Percentiles rank a stretch among this genome's conserved stretches.
Evolutionary conservation across 768 basidiomycete species (phyloP).

Genomic region (Tephrocybe sp.): DNA sequence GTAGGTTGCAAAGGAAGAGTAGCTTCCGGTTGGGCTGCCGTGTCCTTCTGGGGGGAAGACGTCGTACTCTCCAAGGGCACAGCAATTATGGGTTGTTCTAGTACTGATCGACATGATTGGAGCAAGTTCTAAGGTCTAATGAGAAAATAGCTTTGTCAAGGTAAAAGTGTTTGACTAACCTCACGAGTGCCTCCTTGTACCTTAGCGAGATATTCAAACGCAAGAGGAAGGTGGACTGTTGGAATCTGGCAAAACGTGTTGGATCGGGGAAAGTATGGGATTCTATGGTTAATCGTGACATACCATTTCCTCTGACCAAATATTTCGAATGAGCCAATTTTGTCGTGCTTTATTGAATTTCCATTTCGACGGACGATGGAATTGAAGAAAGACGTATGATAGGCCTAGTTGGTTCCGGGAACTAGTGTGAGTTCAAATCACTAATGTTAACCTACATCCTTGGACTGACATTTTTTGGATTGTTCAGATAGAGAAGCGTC

Average conservation of each 20-base stretch:
- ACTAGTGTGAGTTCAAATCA: not conserved
- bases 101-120: slow-evolving; percentile 10
- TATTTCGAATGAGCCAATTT: slow-evolving; percentile 69
- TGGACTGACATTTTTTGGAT: slow-evolving; percentile 38
- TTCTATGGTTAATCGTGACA: no score
- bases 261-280: not conserved
- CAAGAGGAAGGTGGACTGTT: slow-evolving; percentile 44
- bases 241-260: slow-evolving; percentile 40
- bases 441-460: not conserved
- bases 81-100: slow-evolving; percentile 7
- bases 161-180: slow-evolving; percentile 26
- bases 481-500: slow-evolving; percentile 36
- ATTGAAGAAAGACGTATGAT: slow-evolving; percentile 55
- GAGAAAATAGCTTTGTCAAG: not conserved
- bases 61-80: not conserved
- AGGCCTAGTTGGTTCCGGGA: slow-evolving; percentile 33
- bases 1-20: not conserved
- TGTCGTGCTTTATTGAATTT: slow-evolving; percentile 75
- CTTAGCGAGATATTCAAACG: slow-evolving; percentile 41
- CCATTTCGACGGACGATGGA: slow-evolving; percentile 49
- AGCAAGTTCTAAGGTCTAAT: slow-evolving; percentile 14
- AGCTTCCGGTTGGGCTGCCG: not conserved
- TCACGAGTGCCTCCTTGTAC: slow-evolving; percentile 46
- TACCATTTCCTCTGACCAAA: slow-evolving; percentile 51
- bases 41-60: not conserved